Evolutionary conservation across 129 eudicot genomes (phyloP), one percentile per base, ranked within the genome.

Genomic region (Saposhnikovia divaricata): DNA sequence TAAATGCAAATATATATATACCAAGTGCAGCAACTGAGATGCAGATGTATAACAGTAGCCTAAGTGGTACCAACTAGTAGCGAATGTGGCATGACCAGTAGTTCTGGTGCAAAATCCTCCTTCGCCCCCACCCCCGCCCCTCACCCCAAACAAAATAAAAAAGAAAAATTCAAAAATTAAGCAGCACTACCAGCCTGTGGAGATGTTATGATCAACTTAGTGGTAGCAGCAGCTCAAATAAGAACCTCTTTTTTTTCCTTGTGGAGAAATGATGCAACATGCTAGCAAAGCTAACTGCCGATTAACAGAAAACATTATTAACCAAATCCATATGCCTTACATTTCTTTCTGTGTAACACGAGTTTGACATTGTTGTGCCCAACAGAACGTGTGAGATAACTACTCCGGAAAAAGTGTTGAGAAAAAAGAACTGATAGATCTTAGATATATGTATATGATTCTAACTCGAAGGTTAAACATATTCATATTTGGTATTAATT

Each of bases 161-260:
- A 40, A 40, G 2, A 5, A 50, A 15, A 9, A 44, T 9, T 44
- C 5, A 14, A 16, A 50, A 50, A 18, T 5, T 51, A 5, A 51
- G 59, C 59, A 21, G 65, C 65, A 55, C 1, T 19, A 55, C n/a
- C 27, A 55, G 66, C 66, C 31, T 59, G 66, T 9, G 27, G 11
- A 21, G 3, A 85, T 92, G 75, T 63, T 63, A n/a, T 9, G 37
- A 2, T 63, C 70, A 3, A 27, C 70, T 63, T n/a, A 3, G 70
- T 25, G 37, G 38, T 27, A 25, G 70, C 59, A 51, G 68, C 68
- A 59, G n/a, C 34, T 59, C 68, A 59, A 25, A 21, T 27, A 63
- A 0, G 16, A 27, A 63, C 6, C 37, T 63, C 6, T 2, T 51
- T 63, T 9, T 57, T 63, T 31, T 28, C 31, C 23, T 23, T 27